These are phyloP conservation scores for Plasmodium gonderi DNA, from an alignment of 169 alveolate species.

Conservation along the genomic window DNA sequence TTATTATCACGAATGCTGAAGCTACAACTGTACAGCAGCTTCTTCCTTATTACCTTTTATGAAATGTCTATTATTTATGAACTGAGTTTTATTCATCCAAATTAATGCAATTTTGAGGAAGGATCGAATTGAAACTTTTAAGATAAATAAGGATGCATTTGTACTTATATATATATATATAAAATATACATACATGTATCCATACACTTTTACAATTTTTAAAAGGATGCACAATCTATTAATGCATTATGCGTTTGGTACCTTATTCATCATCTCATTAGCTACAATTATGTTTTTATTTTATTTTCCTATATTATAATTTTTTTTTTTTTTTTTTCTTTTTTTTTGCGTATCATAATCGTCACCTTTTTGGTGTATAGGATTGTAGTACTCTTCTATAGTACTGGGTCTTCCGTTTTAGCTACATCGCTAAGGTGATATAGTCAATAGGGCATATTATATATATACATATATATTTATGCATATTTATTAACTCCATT, in stretches of 20 bases:
- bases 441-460: not conserved
- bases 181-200: no score
- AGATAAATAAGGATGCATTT: not conserved
- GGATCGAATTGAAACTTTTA: not conserved
- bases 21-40: no score
- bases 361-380: not conserved
- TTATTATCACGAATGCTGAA: no score
- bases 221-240: not conserved
- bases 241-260: not conserved
- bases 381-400: no score
- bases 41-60: no score
- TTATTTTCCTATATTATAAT: not conserved
- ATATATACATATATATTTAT: not conserved
- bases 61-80: not conserved
- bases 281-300: not conserved
- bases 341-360: not conserved
- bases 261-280: not conserved
- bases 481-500: not conserved
- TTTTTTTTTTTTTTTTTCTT: not conserved
- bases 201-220: not conserved
- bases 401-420: no score
- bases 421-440: not conserved
- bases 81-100: not conserved
- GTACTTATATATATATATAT: not conserved
- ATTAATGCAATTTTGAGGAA: not conserved